phyloP scores from a whole-genome alignment of 2,329 filamentous ascomycete genomes.

The Phaeosphaeria sp. region DNA sequence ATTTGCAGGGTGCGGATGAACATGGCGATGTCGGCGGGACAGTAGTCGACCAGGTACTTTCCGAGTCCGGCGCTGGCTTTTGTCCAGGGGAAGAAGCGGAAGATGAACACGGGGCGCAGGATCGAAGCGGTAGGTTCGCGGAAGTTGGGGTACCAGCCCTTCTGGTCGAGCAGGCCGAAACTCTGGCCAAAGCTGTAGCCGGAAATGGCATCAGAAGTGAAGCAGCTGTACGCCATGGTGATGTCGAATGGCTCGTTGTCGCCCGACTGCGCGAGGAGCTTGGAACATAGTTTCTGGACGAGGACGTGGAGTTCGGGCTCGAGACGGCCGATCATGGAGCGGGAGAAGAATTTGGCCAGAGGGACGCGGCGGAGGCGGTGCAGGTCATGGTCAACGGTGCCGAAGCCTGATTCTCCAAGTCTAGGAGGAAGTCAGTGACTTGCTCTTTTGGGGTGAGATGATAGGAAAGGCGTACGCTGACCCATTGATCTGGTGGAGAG shows the following conservation, averaged over 20 bases:
- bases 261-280: slow-evolving; percentile 27
- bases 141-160: slow-evolving; percentile 36
- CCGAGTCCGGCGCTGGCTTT: slow-evolving; percentile 25
- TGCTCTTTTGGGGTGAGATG: too few relatives aligned
- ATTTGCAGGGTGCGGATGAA: slow-evolving; percentile 36
- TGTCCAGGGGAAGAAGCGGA: slow-evolving; percentile 33
- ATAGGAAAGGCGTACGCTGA: slow-evolving; percentile 25
- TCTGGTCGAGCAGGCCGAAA: slow-evolving; percentile 32
- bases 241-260: slow-evolving; percentile 26
- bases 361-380: slow-evolving; percentile 42
- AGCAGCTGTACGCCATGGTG: slow-evolving; percentile 36
- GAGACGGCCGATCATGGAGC: slow-evolving; percentile 29
- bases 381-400: slow-evolving; percentile 35
- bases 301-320: slow-evolving; percentile 28
- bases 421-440: slow-evolving; percentile 7
- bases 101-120: slow-evolving; percentile 29
- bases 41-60: slow-evolving; percentile 24
- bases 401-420: slow-evolving; percentile 29
- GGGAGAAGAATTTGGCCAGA: slow-evolving; percentile 47
- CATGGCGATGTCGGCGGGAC: slow-evolving; percentile 26
- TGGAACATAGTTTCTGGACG: slow-evolving; percentile 33
- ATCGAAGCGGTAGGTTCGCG: slow-evolving; percentile 26
- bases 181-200: slow-evolving; percentile 31
- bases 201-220: slow-evolving; percentile 32
- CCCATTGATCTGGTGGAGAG: slow-evolving; percentile 34